These are phyloP conservation scores for Candida loeiensis DNA, from an alignment of 805 yeast species.

Conservation along the genomic window DNA sequence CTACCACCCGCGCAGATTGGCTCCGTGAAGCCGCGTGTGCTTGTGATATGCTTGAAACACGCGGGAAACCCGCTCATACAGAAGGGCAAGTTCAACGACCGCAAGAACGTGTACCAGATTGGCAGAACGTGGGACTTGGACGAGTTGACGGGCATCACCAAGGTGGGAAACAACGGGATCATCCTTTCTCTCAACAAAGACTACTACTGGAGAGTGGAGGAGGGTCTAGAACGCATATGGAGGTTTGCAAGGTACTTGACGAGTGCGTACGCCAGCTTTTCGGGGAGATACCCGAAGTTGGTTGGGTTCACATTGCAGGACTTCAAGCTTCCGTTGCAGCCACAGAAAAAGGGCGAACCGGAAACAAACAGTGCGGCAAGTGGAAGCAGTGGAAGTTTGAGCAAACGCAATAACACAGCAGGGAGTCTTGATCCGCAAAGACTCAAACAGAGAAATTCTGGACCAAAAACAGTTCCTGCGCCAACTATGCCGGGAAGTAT, in stretches of 20 bases:
- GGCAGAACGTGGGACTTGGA: conserved; percentile 91
- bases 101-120: conserved; percentile 71
- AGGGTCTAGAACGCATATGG: conserved; percentile 34
- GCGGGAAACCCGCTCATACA: conserved; percentile 71
- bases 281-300: conserved; percentile 36
- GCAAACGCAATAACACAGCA: too few species aligned
- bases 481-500: neutral
- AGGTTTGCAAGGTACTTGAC: conserved; percentile 34
- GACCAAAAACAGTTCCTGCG: neutral
- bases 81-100: conserved; percentile 75
- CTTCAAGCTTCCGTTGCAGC: conserved; percentile 28
- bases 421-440: conserved; percentile 1
- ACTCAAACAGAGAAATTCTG: neutral
- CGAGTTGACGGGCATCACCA: conserved; percentile 57
- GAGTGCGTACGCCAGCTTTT: conserved; percentile 29
- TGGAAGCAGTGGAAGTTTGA: neutral
- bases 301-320: conserved; percentile 32
- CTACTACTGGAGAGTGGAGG: conserved; percentile 68
- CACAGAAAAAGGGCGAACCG: neutral
- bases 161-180: conserved; percentile 55
- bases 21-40: conserved; percentile 52
- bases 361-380: neutral
- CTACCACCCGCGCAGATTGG: conserved; percentile 39
- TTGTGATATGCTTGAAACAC: conserved; percentile 58
- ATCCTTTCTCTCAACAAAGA: conserved; percentile 62